Evolutionary conservation across 2,329 filamentous ascomycete species (phyloP).

Genomic region (Botryosphaeria dothidea): DNA sequence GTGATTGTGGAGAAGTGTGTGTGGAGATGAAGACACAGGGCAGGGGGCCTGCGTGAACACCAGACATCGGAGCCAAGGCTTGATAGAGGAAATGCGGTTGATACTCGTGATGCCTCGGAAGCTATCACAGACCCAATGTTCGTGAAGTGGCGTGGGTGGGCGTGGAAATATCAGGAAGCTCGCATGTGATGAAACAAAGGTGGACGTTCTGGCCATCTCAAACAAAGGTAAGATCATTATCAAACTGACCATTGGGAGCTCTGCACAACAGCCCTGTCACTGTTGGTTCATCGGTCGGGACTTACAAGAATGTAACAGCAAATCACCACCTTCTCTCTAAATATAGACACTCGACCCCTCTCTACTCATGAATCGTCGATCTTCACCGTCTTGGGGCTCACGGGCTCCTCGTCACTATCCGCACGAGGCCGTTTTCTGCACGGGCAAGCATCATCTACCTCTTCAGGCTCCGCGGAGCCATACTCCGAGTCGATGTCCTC

Average conservation of each 20-base stretch:
- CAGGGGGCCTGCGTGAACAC: background rate
- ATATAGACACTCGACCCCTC: conserved; percentile 6
- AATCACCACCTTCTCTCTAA: conserved; percentile 8
- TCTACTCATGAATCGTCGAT: conserved; percentile 10
- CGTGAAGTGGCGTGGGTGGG: background rate
- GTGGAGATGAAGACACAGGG: background rate
- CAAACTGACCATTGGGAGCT: background rate
- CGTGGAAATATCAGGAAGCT: conserved; percentile 5
- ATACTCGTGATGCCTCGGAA: background rate
- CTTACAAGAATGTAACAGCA: conserved; percentile 15
- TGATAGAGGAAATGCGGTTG: background rate
- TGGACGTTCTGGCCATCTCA: background rate
- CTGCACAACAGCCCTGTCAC: background rate
- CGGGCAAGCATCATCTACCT: background rate
- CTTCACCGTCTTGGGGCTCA: background rate
- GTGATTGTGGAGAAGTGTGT: background rate
- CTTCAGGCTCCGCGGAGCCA: background rate
- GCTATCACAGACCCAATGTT: background rate
- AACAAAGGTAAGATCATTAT: conserved; percentile 5
- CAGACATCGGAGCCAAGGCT: background rate
- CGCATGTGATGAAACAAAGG: conserved; percentile 14
- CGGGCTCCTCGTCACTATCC: background rate
- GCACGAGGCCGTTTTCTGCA: background rate
- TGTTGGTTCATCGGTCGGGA: conserved; percentile 7
- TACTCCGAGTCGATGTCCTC: background rate